Evolutionary conservation across 495 filamentous ascomycete genomes (phyloP).

Genomic region (Clavariopsis aquatica): DNA sequence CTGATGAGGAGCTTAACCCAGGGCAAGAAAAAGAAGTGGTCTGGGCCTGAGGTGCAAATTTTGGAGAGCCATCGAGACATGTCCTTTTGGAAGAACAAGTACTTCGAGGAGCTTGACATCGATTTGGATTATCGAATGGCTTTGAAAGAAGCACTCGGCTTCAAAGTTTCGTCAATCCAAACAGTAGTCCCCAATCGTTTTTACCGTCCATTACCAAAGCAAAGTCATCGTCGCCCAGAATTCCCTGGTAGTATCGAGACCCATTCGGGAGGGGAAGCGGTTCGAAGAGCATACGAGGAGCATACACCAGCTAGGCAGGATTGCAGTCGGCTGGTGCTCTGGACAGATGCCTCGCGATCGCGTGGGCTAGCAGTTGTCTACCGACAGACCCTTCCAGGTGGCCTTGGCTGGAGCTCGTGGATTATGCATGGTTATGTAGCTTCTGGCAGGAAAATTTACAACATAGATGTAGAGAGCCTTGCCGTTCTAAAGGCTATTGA

Average conservation of each 20-base stretch:
- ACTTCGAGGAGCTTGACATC: neutral
- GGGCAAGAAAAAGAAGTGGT: too few species aligned
- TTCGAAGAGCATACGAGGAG: neutral
- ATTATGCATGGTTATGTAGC: slow-evolving; percentile 1
- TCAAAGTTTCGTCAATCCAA: neutral
- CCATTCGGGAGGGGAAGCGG: neutral
- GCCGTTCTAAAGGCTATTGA: slow-evolving; percentile 11
- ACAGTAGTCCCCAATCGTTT: neutral
- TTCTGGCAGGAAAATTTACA: neutral
- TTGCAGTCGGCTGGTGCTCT: neutral
- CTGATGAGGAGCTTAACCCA: too few species aligned
- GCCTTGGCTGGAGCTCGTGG: slow-evolving; percentile 3
- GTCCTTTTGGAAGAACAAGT: neutral
- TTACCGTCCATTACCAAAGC: neutral
- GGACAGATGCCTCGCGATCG: slow-evolving; percentile 6
- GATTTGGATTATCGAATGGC: neutral
- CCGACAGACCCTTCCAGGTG: neutral
- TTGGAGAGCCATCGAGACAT: too few species aligned
- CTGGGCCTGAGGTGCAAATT: too few species aligned
- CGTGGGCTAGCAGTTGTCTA: slow-evolving; percentile 8
- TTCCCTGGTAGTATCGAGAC: slow-evolving; percentile 5
- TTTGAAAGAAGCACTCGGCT: neutral
- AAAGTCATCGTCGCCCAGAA: neutral
- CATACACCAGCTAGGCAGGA: slow-evolving; percentile 5
- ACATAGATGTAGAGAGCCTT: neutral